Percentiles rank a stretch among this genome's conserved stretches.
Evolutionary conservation across 352 stramenopile genomes (phyloP).

Genomic region (Pythium vanterpoolii): DNA sequence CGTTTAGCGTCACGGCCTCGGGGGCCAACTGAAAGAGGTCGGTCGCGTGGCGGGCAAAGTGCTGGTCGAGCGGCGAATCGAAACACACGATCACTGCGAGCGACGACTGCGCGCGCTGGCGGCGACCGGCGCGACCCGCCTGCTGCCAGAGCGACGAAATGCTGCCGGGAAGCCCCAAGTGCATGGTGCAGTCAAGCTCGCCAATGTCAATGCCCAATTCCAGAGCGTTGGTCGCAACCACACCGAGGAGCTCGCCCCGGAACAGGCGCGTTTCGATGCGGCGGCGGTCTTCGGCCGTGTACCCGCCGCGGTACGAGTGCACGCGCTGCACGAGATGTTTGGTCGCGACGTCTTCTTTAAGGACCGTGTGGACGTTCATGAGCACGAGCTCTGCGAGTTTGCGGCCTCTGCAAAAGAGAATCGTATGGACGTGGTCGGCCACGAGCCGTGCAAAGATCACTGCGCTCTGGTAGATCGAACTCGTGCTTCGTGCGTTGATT

Average conservation of each 20-base stretch:
- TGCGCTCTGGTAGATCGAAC: constrained; percentile 89
- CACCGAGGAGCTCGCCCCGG: constrained; percentile 90
- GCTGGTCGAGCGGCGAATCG: constrained; percentile 93
- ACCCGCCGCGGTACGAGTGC: constrained; percentile 95
- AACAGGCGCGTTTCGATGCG: constrained; percentile 96
- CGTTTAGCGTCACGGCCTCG: constrained; percentile 83
- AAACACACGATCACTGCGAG: constrained; percentile 95
- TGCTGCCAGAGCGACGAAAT: constrained; percentile 96
- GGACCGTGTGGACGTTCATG: constrained; percentile 74
- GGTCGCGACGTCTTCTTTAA: constrained; percentile 43
- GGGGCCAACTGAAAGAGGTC: constrained; percentile 70
- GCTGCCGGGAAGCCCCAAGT: constrained; percentile 93
- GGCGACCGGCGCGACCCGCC: constrained; percentile 89
- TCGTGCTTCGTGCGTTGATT: constrained; percentile 30
- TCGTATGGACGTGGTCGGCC: constrained; percentile 84
- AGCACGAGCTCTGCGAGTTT: constrained; percentile 93
- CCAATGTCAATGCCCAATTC: constrained; percentile 97
- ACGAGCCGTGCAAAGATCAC: constrained; percentile 91
- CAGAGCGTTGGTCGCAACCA: constrained; percentile 96
- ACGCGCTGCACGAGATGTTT: constrained; percentile 63
- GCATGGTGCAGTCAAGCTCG: constrained; percentile 94
- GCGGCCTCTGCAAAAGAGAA: constrained; percentile 94
- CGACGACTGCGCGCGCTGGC: constrained; percentile 80
- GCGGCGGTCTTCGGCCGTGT: constrained; percentile 88
- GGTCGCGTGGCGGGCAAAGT: constrained; percentile 62